Conservation (phyloP, 2,329 filamentous ascomycete species). For the Sordariomycetes sp. region DNA sequence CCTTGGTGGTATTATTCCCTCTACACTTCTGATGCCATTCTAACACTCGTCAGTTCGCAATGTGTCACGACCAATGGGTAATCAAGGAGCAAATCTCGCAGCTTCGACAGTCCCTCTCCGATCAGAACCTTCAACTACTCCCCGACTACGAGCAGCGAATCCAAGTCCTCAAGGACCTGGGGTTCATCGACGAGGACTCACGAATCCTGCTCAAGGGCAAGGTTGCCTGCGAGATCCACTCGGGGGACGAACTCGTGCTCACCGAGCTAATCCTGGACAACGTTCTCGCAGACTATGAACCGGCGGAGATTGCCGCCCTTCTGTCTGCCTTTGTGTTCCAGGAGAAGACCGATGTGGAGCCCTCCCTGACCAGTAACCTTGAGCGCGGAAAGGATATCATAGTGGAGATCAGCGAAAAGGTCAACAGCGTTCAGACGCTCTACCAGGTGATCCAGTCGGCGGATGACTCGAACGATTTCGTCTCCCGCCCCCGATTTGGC, state of each 20-base stretch:
- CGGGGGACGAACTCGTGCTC: slow-evolving; percentile 88
- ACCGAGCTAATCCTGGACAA: slow-evolving; percentile 97
- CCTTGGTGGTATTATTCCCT: not conserved
- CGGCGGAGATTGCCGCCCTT: slow-evolving; percentile 90
- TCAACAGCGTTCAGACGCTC: slow-evolving; percentile 79
- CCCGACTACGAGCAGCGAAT: slow-evolving; percentile 96
- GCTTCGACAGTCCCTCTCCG: slow-evolving; percentile 80
- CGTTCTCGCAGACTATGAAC: slow-evolving; percentile 87
- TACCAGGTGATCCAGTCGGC: slow-evolving; percentile 86
- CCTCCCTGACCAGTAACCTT: slow-evolving; percentile 70
- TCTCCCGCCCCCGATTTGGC: slow-evolving; percentile 76
- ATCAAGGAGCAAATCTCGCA: slow-evolving; percentile 89
- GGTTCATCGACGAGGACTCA: slow-evolving; percentile 78
- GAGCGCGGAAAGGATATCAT: slow-evolving; percentile 79
- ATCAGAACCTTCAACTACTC: slow-evolving; percentile 90
- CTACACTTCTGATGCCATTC: not conserved
- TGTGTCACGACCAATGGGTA: slow-evolving; percentile 94
- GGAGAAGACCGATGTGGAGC: slow-evolving; percentile 79
- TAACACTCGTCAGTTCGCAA: slow-evolving; percentile 56
- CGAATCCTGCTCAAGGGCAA: slow-evolving; percentile 96
- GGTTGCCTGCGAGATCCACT: slow-evolving; percentile 96
- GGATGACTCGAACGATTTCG: slow-evolving; percentile 89
- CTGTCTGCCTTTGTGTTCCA: slow-evolving; percentile 95
- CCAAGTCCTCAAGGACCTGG: slow-evolving; percentile 79
- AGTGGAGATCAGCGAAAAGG: slow-evolving; percentile 80